Evolutionary conservation across 345 rosid genomes (phyloP), one percentile per base, ranked within the genome.

Genomic region (Pugionium cornutum): DNA sequence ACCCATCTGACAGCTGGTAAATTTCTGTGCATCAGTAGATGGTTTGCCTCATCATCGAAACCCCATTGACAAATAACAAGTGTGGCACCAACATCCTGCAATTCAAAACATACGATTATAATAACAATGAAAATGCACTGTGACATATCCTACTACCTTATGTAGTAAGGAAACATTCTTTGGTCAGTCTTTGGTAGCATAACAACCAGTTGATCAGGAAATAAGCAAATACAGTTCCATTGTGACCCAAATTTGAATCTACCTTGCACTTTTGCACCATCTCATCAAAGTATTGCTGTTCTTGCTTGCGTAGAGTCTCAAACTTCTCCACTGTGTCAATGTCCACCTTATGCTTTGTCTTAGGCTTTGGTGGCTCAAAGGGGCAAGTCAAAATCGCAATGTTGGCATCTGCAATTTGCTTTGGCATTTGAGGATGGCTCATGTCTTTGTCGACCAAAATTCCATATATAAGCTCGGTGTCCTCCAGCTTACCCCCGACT

Each of bases 1-100:
- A 94, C 99, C 99, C 99, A 94, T 67, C 99, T 86, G 32, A 94
- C 97, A 42, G 99, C 99, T 68, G 99, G 99, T 72, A 94, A 78
- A 72, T 91, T 81, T 78, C 99, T 77, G 80, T 94, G 89, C 97
- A 91, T 85, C 69, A 94, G 68, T 36, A 94, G 75, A 83, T 94
- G 99, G 72, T 94, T 94, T 66, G 99, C 99, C 75, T 94, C 99
- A 67, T 94, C 99, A 72, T 94, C 99, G 27, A 94, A 94, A 32
- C 97, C 99, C 99, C 99, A 94, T 45, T 94, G 99, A 72, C 99
- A 94, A 78, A 94, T 94, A 52, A 94, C 99, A 75, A 94, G 68
- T 9, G 99, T 88, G 35, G 97, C 91, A 65, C 99, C 99, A 74
- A 83, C 92, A 82, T 91, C 99, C 99, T 94, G 82, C 73, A 79